phyloP scores from a whole-genome alignment of 257 asterid species.

The Solanum microdontum region DNA sequence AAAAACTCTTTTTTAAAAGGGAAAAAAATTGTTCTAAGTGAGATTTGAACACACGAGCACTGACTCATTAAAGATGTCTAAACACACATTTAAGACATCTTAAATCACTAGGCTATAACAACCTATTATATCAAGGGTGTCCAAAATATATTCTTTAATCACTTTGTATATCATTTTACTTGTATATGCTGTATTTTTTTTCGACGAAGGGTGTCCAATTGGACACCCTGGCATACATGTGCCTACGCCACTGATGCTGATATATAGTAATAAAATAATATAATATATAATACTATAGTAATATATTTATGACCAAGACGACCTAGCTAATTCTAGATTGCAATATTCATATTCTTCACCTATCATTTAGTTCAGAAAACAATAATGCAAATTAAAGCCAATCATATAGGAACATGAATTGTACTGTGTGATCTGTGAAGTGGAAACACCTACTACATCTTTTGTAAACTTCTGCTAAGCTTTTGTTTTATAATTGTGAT shows the following conservation, averaged over 20 bases:
- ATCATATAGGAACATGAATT: not conserved
- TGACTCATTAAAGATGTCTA: too few species aligned
- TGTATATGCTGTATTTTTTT: too few species aligned
- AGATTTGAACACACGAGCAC: too few species aligned
- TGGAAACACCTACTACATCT: not conserved
- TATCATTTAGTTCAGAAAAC: not conserved
- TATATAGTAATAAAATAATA: not conserved
- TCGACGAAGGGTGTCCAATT: too few species aligned
- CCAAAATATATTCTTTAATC: too few species aligned
- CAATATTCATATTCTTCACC: not conserved
- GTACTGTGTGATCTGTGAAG: not conserved
- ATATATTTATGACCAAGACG: not conserved
- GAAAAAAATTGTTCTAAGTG: too few species aligned
- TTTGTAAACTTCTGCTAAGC: not conserved
- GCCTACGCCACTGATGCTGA: not conserved
- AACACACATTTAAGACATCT: too few species aligned
- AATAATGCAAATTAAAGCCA: not conserved
- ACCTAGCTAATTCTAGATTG: not conserved
- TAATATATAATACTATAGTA: not conserved
- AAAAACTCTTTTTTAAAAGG: too few species aligned
- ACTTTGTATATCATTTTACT: too few species aligned
- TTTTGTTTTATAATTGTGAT: not conserved
- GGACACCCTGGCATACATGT: too few species aligned
- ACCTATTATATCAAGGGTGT: too few species aligned
- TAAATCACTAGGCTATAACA: too few species aligned